Conservation (phyloP, 2,329 filamentous ascomycete genomes). For the Ceratocystis cubensis region DNA sequence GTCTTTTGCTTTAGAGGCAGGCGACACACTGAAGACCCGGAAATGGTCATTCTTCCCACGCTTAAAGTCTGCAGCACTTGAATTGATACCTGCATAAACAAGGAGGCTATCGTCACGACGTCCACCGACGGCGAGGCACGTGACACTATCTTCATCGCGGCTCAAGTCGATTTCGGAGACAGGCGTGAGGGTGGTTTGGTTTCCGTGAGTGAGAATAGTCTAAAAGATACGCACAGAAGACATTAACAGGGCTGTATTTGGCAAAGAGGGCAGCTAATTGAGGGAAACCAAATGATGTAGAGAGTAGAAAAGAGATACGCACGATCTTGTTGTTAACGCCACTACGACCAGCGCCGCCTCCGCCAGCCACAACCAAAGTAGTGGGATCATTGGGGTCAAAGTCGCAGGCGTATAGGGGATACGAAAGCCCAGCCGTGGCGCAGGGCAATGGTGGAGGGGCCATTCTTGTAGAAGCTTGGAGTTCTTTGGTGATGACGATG, state of each 20-base stretch:
- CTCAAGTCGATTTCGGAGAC: slow-evolving; percentile 65
- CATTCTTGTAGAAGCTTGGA: slow-evolving; percentile 25
- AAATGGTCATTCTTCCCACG: slow-evolving; percentile 76
- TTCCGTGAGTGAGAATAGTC: slow-evolving; percentile 60
- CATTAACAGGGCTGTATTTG: neutral
- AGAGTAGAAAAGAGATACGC: slow-evolving; percentile 28
- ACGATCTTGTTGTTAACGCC: slow-evolving; percentile 83
- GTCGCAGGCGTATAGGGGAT: slow-evolving; percentile 76
- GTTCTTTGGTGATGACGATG: slow-evolving; percentile 2
- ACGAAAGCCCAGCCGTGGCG: slow-evolving; percentile 58
- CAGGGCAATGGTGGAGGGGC: slow-evolving; percentile 31
- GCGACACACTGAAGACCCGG: slow-evolving; percentile 53
- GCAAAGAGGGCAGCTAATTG: neutral
- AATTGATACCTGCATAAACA: slow-evolving; percentile 72
- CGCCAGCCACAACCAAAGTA: slow-evolving; percentile 70
- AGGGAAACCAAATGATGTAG: neutral
- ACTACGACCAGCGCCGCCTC: slow-evolving; percentile 68
- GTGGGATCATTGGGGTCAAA: slow-evolving; percentile 72
- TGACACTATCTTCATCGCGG: slow-evolving; percentile 77
- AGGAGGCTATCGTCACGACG: slow-evolving; percentile 39
- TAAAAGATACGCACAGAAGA: slow-evolving; percentile 26
- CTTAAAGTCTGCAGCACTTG: slow-evolving; percentile 56
- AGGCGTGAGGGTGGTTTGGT: slow-evolving; percentile 49
- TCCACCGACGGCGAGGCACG: slow-evolving; percentile 60
- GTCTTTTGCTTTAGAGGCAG: slow-evolving; percentile 24